Base-by-base conservation (phyloP, 2,329 filamentous ascomycete genomes). In the Hymenoscyphus salicellus region DNA sequence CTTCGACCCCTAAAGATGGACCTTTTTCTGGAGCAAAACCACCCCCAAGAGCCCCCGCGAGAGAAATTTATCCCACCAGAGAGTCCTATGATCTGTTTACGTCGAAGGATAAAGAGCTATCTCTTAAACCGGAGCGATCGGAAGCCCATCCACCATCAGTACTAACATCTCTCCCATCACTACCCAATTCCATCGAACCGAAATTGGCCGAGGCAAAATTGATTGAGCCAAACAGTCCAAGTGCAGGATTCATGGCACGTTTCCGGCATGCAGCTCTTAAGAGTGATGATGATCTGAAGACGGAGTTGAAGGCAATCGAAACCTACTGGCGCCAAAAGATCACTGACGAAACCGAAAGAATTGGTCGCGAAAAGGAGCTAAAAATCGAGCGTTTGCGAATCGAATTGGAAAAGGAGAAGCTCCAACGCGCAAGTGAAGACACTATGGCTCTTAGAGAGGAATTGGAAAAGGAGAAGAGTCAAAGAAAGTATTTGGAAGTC, bases 401-500 rank as follows among this genome's bases (percentile, higher is more conserved):
- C 20, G 46, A 52, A 26, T 23, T 52, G 46, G 46, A 52, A 52
- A 52, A 52, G 46, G 46, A 26, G 46, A 52, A 52, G 46, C 20
- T 52, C 46, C 20, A 20, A 52, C 46, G 46, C 46, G n/a, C 11
- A 52, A 52, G 46, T 26, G 46, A 52, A 23, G 46, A 52, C 8
- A 52, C 46, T 28, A 23, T 5, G n/a, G 20, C 46, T 52, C 46
- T 52, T 28, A 52, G 20, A 52, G 46, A 52, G 20, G 46, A 52
- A 52, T 16, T 52, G 20, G 46, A 52, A 23, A 52, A 52, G 46
- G 46, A 52, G 46, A 23, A 23, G 46, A 52, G 46, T 14, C 46
- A 52, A 28, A 52, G 46, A 52, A 52, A 52, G 46, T 52, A 52
- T 52, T 52, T 52, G 20, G 46, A 52, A 52, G 46, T 52, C 46